Evolutionary conservation across 768 basidiomycete genomes (phyloP), one percentile per base, ranked within the genome.

Genomic region (Suillus subaureus): DNA sequence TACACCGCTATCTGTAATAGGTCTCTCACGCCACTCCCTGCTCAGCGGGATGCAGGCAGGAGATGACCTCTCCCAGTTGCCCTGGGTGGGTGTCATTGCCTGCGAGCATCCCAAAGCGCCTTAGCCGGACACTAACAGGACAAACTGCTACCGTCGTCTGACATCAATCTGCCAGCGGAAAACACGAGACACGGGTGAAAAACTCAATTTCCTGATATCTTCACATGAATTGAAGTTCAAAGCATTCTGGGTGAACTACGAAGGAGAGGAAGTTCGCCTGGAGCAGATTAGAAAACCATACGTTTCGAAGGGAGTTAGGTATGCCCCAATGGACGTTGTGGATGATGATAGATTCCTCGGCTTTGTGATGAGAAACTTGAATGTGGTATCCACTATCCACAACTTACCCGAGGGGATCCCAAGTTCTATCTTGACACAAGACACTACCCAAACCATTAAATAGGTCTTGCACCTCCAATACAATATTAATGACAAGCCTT

Each of bases 11-110:
- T 57, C 37, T 39, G 56, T 57, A 39, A 39, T 26, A 57, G 37
- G 56, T 18, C 56, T 57, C 39, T 37, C 37, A 18, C 37, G 23
- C 23, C 23, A 57, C 35, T 57, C 56, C 13, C n/a, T 37, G 56
- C 56, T 57, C 5, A 26, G 56, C 15, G 56, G 56, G 56, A 57
- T 57, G 56, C 37, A 26, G 37, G 56, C 37, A 57, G 37, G 35
- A 23, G n/a, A 39, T 57, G 56, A 23, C 21, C 12, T 57, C 56
- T 37, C 56, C n/a, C 56, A 23, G 37, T 15, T 39, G 12, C 55
- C 55, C 55, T 56, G 55, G 33, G 55, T 35, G 33, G 55, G 33
- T 23, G 55, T 37, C 21, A 31, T 56, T 56, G 18, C 55, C 55
- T 56, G 55, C 33, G 55, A 35, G 33, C 55, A 56, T 56, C 55